Evolutionary conservation across 306 rosid genomes (phyloP).

Genomic region (Fragaria vesca): DNA sequence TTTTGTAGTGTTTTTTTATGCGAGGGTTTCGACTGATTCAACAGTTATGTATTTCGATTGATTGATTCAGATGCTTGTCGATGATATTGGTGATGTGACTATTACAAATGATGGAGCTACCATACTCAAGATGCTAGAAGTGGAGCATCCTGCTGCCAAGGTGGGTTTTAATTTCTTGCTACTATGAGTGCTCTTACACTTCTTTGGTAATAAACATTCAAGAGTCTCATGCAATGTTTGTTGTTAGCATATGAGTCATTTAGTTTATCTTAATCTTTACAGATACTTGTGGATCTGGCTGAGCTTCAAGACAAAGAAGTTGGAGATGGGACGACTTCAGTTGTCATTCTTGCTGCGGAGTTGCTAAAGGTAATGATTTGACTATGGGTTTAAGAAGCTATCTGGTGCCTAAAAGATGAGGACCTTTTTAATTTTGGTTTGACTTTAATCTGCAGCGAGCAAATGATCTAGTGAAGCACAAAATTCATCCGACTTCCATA

Average conservation of each 20-base stretch:
- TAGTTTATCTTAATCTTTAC: slow-evolving; percentile 5
- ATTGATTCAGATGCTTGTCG: slow-evolving; percentile 81
- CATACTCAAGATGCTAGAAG: slow-evolving; percentile 93
- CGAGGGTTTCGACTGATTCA: not conserved
- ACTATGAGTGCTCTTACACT: not conserved
- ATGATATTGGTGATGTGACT: slow-evolving; percentile 91
- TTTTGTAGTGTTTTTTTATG: not conserved
- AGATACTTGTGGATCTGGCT: slow-evolving; percentile 95
- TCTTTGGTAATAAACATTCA: not conserved
- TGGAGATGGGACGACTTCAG: slow-evolving; percentile 98
- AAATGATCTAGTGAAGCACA: slow-evolving; percentile 90
- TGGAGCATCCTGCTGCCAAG: slow-evolving; percentile 99
- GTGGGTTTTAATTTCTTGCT: slow-evolving; percentile 24
- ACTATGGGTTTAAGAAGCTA: not conserved
- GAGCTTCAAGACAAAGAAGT: slow-evolving; percentile 96
- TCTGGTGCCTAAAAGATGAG: slow-evolving; percentile 7
- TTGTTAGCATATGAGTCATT: not conserved
- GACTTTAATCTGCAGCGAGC: slow-evolving; percentile 60
- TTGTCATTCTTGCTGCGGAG: slow-evolving; percentile 93
- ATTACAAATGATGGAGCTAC: slow-evolving; percentile 97
- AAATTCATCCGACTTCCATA: slow-evolving; percentile 97
- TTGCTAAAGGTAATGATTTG: slow-evolving; percentile 60
- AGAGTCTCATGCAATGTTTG: not conserved
- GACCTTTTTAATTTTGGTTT: slow-evolving; percentile 5
- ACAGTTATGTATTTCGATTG: slow-evolving; percentile 7